These are phyloP conservation scores for Tetrahymena malaccensis DNA, from an alignment of 73 alveolate genomes.

Conservation along the genomic window DNA sequence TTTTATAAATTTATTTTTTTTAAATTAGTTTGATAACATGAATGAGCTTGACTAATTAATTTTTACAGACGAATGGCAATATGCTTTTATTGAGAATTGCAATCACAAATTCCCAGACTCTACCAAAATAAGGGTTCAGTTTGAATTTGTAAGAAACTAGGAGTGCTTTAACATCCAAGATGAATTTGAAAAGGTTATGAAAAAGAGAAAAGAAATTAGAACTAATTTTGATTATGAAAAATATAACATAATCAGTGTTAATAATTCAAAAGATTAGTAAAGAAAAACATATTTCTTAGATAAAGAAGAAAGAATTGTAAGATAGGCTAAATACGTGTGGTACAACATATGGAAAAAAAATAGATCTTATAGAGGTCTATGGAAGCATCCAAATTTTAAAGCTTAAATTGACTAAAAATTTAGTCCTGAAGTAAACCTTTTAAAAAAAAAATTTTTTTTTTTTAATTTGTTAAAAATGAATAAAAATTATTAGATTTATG, in stretches of 20 bases:
- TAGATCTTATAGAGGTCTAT: background rate
- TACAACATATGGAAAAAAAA: background rate
- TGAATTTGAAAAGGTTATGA: background rate
- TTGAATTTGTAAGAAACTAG: background rate
- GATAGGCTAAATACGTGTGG: background rate
- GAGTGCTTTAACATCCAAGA: background rate
- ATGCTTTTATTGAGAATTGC: background rate
- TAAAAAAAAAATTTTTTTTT: too few relatives aligned
- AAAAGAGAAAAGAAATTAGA: background rate
- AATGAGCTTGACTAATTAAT: background rate
- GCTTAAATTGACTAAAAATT: constrained; percentile 7
- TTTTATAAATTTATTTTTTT: background rate
- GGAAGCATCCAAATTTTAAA: constrained; percentile 38
- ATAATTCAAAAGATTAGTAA: background rate
- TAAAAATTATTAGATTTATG: background rate
- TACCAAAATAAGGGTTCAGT: background rate
- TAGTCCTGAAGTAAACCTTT: background rate
- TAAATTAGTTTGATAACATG: background rate
- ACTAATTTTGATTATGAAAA: background rate
- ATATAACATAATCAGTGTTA: background rate
- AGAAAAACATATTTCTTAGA: background rate
- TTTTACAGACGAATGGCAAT: background rate
- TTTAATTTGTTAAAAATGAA: background rate
- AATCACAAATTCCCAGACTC: background rate
- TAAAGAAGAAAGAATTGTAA: background rate